A percentile compares a stretch with the other conserved stretches of the same genome.
Conservation (phyloP, 2,329 filamentous ascomycete species). For the Pseudopithomyces maydicus region DNA sequence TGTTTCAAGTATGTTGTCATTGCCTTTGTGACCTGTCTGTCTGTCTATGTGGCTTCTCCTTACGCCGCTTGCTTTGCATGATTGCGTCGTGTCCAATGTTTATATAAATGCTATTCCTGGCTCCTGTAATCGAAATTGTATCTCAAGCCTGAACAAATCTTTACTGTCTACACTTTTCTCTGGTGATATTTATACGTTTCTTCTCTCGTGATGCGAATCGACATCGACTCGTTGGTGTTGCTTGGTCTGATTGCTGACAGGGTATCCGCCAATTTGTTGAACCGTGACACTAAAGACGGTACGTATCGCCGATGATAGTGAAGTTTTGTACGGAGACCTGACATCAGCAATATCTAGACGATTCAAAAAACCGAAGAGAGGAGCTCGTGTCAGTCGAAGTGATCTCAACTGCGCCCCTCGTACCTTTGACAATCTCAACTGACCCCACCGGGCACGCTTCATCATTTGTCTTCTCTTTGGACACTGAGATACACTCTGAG, state of each 20-base stretch:
- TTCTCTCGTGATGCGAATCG: constrained; percentile 1
- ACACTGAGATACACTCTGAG: no score
- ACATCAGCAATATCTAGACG: no score
- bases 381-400: no score
- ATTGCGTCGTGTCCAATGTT: neutral
- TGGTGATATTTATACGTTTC: neutral
- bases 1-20: neutral
- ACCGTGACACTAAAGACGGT: neutral
- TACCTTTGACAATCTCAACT: no score
- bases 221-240: neutral
- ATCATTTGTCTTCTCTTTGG: no score
- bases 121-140: no score
- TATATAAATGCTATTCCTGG: neutral
- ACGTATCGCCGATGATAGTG: no score
- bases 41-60: neutral
- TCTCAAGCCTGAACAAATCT: neutral
- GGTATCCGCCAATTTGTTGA: neutral
- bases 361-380: no score
- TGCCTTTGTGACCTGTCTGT: neutral
- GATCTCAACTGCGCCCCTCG: no score
- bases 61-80: neutral
- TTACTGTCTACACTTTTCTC: neutral
- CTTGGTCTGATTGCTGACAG: constrained; percentile 1
- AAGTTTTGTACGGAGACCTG: neutral
- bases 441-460: no score